Conservation (phyloP, 2,329 filamentous ascomycete species). For the Metarhizium guizhouense region DNA sequence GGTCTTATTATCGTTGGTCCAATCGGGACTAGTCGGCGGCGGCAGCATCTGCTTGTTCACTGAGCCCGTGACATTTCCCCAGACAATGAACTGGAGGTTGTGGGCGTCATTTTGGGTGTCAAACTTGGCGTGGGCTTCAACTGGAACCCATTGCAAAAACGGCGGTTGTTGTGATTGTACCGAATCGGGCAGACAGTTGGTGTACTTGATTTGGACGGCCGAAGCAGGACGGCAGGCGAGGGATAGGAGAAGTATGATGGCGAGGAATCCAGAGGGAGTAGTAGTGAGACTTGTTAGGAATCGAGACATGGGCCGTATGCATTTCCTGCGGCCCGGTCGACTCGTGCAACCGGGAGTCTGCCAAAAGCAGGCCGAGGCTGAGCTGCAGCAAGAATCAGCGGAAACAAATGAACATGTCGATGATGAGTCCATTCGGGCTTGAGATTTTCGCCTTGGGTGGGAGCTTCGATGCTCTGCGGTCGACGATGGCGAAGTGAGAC, state of each 20-base stretch:
- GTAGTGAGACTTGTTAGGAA: background rate
- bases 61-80: constrained; percentile 83
- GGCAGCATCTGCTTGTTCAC: constrained; percentile 50
- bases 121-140: constrained; percentile 67
- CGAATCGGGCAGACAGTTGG: constrained; percentile 68
- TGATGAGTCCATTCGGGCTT: background rate
- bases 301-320: background rate
- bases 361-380: background rate
- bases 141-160: constrained; percentile 71
- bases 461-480: constrained; percentile 1
- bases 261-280: constrained; percentile 15
- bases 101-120: constrained; percentile 51
- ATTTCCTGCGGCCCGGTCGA: background rate
- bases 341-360: background rate
- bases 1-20: constrained; percentile 51
- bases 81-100: constrained; percentile 68
- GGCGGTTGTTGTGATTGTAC: constrained; percentile 47
- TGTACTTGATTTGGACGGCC: constrained; percentile 65
- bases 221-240: constrained; percentile 33
- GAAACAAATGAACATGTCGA: background rate
- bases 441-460: background rate
- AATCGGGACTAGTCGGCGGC: constrained; percentile 44
- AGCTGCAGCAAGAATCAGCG: background rate
- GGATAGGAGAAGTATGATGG: constrained; percentile 28
- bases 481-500: background rate